phyloP scores from a whole-genome alignment of 2,329 filamentous ascomycete genomes.

The Epichloe coenophiala region DNA sequence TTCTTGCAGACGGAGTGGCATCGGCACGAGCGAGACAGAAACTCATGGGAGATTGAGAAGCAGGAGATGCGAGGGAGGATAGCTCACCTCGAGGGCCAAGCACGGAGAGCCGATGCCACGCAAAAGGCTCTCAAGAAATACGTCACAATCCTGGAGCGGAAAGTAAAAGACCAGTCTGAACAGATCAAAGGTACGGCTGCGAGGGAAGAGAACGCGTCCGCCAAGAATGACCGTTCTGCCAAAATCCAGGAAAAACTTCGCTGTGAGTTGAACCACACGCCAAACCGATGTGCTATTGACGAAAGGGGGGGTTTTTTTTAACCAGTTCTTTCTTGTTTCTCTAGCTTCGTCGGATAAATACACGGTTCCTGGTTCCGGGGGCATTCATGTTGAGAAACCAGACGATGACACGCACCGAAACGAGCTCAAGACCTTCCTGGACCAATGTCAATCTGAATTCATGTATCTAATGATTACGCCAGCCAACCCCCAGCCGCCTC shows the following conservation, averaged over 20 bases:
- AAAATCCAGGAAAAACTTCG: constrained; percentile 44
- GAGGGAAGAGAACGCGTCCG: constrained; percentile 26
- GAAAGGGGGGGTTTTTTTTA: not conserved
- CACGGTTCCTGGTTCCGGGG: constrained; percentile 29
- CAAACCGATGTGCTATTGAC: not conserved
- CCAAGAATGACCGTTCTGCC: constrained; percentile 37
- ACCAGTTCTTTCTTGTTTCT: not conserved
- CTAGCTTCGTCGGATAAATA: constrained; percentile 30
- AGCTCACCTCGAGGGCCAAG: constrained; percentile 82
- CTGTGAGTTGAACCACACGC: constrained; percentile 23
- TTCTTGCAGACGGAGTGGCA: constrained; percentile 99
- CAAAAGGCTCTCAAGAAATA: constrained; percentile 87
- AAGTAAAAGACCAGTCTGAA: constrained; percentile 68
- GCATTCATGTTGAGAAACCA: constrained; percentile 30
- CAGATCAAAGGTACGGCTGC: constrained; percentile 42
- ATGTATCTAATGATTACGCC: constrained; percentile 56
- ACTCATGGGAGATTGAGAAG: constrained; percentile 97
- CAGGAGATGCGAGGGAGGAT: constrained; percentile 99
- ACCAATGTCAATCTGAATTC: constrained; percentile 52
- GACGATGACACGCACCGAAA: constrained; percentile 38
- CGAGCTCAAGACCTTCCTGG: constrained; percentile 47
- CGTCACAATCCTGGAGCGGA: constrained; percentile 76
- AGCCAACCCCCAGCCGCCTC: constrained; percentile 50
- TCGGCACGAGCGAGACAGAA: constrained; percentile 90
- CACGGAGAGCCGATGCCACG: constrained; percentile 71